These are phyloP conservation scores for Nectriaceae sp. DNA, from an alignment of 2,329 filamentous ascomycete species.

Conservation along the genomic window DNA sequence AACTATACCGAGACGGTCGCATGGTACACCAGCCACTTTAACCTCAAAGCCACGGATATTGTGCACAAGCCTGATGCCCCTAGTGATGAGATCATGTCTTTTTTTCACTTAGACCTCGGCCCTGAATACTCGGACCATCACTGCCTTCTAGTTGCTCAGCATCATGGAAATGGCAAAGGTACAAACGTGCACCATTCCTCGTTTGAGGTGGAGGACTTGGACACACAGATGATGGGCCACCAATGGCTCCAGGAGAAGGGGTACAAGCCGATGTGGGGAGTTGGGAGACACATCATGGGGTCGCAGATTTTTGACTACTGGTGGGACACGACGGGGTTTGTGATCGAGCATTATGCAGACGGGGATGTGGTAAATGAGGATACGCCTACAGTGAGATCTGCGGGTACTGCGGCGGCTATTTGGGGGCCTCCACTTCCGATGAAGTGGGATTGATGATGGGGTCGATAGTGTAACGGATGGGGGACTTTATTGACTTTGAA, in stretches of 20 bases:
- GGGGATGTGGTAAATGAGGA: conserved; percentile 6
- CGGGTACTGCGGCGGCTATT: conserved; percentile 1
- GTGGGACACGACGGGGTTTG: conserved; percentile 14
- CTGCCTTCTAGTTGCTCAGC: conserved; percentile 51
- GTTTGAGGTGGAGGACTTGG: conserved; percentile 72
- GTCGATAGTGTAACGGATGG: too few species aligned
- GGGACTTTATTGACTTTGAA: too few species aligned
- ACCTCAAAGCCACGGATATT: conserved; percentile 9
- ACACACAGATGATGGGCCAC: conserved; percentile 70
- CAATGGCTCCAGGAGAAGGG: conserved; percentile 65
- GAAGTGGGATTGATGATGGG: too few species aligned
- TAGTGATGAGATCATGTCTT: conserved; percentile 40
- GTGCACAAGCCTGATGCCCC: conserved; percentile 1
- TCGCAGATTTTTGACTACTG: conserved; percentile 63
- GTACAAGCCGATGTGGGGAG: conserved; percentile 69
- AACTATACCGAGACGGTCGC: conserved; percentile 3
- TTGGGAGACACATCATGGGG: conserved; percentile 70
- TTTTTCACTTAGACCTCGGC: conserved; percentile 48
- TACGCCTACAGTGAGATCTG: background rate
- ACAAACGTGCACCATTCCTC: conserved; percentile 66
- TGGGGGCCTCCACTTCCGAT: conserved; percentile 7
- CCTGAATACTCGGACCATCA: conserved; percentile 51
- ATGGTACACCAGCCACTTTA: conserved; percentile 8
- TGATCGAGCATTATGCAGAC: conserved; percentile 12
- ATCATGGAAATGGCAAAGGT: conserved; percentile 26